These are phyloP conservation scores for Terfezia boudieri DNA, from an alignment of 495 filamentous ascomycete genomes.

Conservation along the genomic window DNA sequence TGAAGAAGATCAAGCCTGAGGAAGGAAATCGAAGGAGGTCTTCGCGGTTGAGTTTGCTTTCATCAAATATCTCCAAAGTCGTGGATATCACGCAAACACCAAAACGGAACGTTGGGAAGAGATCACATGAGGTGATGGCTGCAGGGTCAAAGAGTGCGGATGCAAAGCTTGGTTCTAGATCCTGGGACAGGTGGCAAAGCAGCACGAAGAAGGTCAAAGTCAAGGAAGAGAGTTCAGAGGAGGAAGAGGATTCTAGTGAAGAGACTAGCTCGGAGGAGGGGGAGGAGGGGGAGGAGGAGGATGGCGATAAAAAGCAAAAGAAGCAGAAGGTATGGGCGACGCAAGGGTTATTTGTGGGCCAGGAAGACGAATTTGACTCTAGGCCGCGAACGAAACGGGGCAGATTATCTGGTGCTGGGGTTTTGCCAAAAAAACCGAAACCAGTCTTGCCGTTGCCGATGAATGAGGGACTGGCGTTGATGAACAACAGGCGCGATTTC, in stretches of 20 bases:
- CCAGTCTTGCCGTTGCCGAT: conserved; percentile 39
- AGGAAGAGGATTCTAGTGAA: neutral
- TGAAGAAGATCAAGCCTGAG: neutral
- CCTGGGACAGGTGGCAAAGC: neutral
- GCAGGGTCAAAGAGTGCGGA: conserved; percentile 16
- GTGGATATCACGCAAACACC: neutral
- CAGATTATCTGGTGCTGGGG: conserved; percentile 14
- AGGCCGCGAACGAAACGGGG: conserved; percentile 36
- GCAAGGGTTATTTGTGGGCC: conserved; percentile 77
- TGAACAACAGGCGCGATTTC: conserved; percentile 53
- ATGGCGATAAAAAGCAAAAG: conserved; percentile 21
- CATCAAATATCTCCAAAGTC: neutral
- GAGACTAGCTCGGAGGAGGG: neutral
- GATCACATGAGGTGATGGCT: conserved; percentile 13
- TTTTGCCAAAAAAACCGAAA: conserved; percentile 25
- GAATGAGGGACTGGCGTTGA: conserved; percentile 37
- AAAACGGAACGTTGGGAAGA: conserved; percentile 5
- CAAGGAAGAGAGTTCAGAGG: neutral
- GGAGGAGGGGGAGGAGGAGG: conserved; percentile 25
- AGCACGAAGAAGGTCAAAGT: neutral
- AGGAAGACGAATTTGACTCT: conserved; percentile 40
- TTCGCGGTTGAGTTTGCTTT: neutral
- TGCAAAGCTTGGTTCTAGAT: conserved; percentile 5
- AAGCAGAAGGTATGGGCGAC: conserved; percentile 49
- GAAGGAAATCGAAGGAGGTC: neutral